These are phyloP conservation scores for Cruciata laevipes DNA, from an alignment of 257 asterid species.

Conservation along the genomic window DNA sequence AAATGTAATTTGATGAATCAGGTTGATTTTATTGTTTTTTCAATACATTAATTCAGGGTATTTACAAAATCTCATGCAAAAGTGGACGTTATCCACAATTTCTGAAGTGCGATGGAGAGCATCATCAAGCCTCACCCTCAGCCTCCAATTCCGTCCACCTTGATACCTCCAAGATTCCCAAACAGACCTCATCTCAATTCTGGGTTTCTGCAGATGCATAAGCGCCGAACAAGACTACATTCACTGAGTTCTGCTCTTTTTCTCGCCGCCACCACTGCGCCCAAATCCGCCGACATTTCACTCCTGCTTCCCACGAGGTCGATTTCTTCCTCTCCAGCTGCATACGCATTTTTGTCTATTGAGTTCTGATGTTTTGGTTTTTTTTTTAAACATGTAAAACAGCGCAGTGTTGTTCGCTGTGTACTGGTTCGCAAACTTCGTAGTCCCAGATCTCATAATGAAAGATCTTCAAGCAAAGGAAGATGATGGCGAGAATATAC, in stretches of 20 bases:
- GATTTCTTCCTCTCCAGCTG: background rate
- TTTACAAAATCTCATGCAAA: constrained; percentile 4
- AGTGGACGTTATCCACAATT: constrained; percentile 3
- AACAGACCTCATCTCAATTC: constrained; percentile 9
- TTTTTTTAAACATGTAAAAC: constrained; percentile 4
- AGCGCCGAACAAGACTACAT: background rate
- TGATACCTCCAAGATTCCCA: background rate
- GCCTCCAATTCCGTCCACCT: constrained; percentile 4
- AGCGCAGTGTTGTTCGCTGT: constrained; percentile 42
- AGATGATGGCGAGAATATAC: constrained; percentile 13
- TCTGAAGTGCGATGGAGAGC: constrained; percentile 3
- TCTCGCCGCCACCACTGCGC: constrained; percentile 24
- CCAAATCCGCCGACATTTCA: constrained; percentile 28
- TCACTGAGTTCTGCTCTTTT: constrained; percentile 8
- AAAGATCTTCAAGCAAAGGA: constrained; percentile 33
- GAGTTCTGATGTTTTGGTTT: too few relatives aligned
- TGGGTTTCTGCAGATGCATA: background rate
- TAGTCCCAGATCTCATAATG: constrained; percentile 37
- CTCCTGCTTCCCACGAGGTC: constrained; percentile 46
- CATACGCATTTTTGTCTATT: background rate
- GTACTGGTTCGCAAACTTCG: constrained; percentile 55
- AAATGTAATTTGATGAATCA: too few relatives aligned
- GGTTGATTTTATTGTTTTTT: too few relatives aligned
- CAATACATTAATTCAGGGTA: too few relatives aligned
- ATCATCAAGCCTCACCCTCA: background rate